Base-by-base conservation (phyloP, 192 early-diverging fungal genomes). In the Rhizophagus sp. region DNA sequence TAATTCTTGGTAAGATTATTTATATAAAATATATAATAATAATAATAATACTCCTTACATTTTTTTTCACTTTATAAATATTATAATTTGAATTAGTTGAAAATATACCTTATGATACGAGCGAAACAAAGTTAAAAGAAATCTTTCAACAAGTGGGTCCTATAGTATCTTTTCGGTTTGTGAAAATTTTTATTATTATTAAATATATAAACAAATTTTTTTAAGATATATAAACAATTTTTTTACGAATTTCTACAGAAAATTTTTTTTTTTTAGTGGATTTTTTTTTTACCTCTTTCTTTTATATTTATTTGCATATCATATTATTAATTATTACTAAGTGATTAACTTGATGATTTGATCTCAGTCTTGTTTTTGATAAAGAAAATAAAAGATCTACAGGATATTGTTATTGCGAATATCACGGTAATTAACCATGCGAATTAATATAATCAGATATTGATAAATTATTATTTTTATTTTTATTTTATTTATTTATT, bases 341-440 rank as follows among this genome's bases (percentile, higher is more conserved):
- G 7, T 44, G 41, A 44, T 10, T 10, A 44, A 44, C 10, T 44
- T 44, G 0, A 30, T 30, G 30, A 44, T 44, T 44, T 70, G 4
- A 30, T 39, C 30, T 25, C 7, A 69, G 94, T 65, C 90, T 99
- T 8, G 91, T 98, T 2, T 99, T 99, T 85, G 97, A 99, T 79
- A 89, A 92, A 25, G 95, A 96, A 15, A 90, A 91, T 71, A 88
- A 93, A 82, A 91, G 95, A 84, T 91, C 97, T 24, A 94, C 94
- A 73, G 97, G 97, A 22, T 99, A 92, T 87, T 97, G 97, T n/a
- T 97, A 97, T 85, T 96, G 95, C 79, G 94, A 97, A 81, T 98
- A 91, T 62, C 88, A 92, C 71, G 92, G 92, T 92, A 27, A 8
- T 50, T 67, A 62, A 22, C 2, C 68, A 24, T 17, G 39, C 57